Evolutionary conservation across 2,329 filamentous ascomycete species (phyloP).

Genomic region (Colletotrichum cereale): DNA sequence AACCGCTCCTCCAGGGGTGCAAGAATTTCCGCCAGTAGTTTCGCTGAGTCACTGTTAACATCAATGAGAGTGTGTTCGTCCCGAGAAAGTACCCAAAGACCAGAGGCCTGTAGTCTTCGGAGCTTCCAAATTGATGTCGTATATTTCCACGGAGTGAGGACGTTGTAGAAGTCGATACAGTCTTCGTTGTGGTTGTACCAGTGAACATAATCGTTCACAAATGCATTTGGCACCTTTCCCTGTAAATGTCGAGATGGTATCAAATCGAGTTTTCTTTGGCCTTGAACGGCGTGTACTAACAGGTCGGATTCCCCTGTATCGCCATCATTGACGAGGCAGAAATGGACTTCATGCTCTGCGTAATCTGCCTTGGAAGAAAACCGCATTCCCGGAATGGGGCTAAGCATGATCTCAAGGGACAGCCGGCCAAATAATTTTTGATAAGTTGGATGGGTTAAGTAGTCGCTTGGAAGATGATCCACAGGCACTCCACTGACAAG

Average conservation of each 20-base stretch:
- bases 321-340: slow-evolving; percentile 44
- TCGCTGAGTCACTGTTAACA: background rate
- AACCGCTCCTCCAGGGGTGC: background rate
- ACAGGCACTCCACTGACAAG: slow-evolving; percentile 65
- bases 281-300: background rate
- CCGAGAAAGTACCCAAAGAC: background rate
- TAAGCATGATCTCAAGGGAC: slow-evolving; percentile 62
- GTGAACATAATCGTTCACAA: slow-evolving; percentile 57
- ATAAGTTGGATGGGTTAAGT: slow-evolving; percentile 57
- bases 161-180: slow-evolving; percentile 50
- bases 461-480: slow-evolving; percentile 59
- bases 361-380: slow-evolving; percentile 53
- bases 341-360: too few species aligned
- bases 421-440: too few species aligned
- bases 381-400: slow-evolving; percentile 51
- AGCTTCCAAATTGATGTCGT: slow-evolving; percentile 15
- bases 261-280: background rate
- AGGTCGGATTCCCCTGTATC: background rate
- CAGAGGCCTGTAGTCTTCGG: background rate
- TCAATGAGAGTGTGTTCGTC: too few species aligned
- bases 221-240: slow-evolving; percentile 47
- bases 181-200: slow-evolving; percentile 56
- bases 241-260: background rate
- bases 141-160: too few species aligned
- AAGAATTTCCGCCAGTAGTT: background rate